A percentile compares a stretch with the other conserved stretches of the same genome.
phyloP scores from a whole-genome alignment of 1,139 yeast genomes.

The Taphrina communis region DNA sequence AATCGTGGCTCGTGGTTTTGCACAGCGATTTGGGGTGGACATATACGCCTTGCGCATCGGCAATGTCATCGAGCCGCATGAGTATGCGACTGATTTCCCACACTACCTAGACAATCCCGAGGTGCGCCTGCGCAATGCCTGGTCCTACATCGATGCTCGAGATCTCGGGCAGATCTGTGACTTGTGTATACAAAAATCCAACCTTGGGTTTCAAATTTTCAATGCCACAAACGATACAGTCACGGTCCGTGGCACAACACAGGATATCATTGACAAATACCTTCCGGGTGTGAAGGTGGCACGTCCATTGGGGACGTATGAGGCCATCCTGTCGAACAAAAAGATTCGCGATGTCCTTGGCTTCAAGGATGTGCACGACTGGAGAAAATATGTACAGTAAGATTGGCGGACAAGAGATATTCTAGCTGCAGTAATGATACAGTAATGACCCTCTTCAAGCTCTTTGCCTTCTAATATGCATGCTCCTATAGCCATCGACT shows the following conservation, averaged over 20 bases:
- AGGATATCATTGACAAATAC: slow-evolving; percentile 19
- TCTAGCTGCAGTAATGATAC: too few relatives aligned
- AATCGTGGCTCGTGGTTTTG: slow-evolving; percentile 46
- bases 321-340: slow-evolving; percentile 30
- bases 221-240: slow-evolving; percentile 39
- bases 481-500: too few relatives aligned
- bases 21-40: slow-evolving; percentile 38
- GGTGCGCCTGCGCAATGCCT: slow-evolving; percentile 32
- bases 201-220: slow-evolving; percentile 39
- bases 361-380: slow-evolving; percentile 38
- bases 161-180: slow-evolving; percentile 42
- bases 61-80: slow-evolving; percentile 40
- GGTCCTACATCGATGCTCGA: slow-evolving; percentile 42
- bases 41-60: slow-evolving; percentile 42
- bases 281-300: slow-evolving; percentile 31
- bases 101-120: slow-evolving; percentile 33
- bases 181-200: slow-evolving; percentile 34
- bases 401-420: too few relatives aligned
- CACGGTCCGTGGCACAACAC: slow-evolving; percentile 28
- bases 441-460: too few relatives aligned
- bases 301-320: slow-evolving; percentile 35
- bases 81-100: slow-evolving; percentile 30
- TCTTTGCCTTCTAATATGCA: too few relatives aligned
- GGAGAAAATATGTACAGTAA: slow-evolving; percentile 38
- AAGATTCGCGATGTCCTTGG: slow-evolving; percentile 40